These are phyloP conservation scores for Apiotrichum akiyoshidainum DNA, from an alignment of 1,284 basidiomycete species.

Conservation along the genomic window DNA sequence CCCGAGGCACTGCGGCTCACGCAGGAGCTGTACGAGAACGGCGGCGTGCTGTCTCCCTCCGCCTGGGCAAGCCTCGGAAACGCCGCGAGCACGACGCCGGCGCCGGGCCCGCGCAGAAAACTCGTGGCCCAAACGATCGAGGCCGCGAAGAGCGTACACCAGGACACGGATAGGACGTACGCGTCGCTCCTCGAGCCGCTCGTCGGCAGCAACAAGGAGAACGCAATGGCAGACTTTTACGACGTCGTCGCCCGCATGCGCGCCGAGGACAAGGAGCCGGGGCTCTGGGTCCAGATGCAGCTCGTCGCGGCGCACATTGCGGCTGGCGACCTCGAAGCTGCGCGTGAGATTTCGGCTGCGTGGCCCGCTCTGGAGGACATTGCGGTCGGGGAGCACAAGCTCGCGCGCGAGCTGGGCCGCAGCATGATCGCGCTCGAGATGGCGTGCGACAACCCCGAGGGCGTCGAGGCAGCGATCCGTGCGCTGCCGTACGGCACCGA, in stretches of 20 bases:
- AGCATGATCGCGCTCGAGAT: constrained; percentile 14
- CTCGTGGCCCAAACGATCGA: background rate
- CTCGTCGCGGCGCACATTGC: constrained; percentile 20
- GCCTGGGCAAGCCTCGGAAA: background rate
- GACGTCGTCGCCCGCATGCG: background rate
- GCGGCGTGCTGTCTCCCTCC: background rate
- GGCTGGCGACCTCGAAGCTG: constrained; percentile 16
- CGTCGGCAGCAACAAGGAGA: background rate
- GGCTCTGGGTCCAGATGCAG: constrained; percentile 16
- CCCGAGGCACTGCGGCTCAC: background rate
- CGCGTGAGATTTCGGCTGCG: constrained; percentile 8
- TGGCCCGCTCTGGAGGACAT: constrained; percentile 6
- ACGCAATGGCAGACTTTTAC: constrained; percentile 4
- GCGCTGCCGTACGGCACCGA: constrained; percentile 5
- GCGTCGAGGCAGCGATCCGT: constrained; percentile 11
- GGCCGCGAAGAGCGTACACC: background rate
- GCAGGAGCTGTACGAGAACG: background rate
- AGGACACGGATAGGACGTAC: constrained; percentile 7
- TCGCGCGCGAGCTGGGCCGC: constrained; percentile 2
- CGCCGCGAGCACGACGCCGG: background rate
- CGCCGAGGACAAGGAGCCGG: constrained; percentile 9
- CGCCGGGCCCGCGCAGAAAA: background rate
- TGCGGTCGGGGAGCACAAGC: background rate
- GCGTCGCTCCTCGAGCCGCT: constrained; percentile 3
- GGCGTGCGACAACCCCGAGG: constrained; percentile 12